Conservation (phyloP, 2,329 filamentous ascomycete genomes). For the Colletotrichum destructivum region DNA sequence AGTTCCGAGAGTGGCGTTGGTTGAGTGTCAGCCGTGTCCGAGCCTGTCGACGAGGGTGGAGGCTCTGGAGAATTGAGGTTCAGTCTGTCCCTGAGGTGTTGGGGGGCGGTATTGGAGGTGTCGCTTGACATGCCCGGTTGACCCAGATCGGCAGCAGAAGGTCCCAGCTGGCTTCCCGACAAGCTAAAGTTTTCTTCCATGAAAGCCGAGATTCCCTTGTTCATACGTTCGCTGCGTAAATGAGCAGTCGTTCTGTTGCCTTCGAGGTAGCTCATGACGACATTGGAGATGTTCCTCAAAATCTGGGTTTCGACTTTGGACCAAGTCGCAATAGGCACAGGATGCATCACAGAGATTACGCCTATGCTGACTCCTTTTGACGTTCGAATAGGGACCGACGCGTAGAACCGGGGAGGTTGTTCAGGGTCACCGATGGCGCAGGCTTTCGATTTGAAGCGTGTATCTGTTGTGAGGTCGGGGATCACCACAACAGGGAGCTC, state of each 20-base stretch:
- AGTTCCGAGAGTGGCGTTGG: not conserved
- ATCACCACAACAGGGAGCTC: slow-evolving; percentile 53
- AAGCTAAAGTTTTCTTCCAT: slow-evolving; percentile 50
- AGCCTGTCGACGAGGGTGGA: not conserved
- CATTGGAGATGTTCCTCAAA: slow-evolving; percentile 49
- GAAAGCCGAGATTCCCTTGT: slow-evolving; percentile 52
- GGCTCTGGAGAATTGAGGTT: not conserved
- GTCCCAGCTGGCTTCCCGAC: not conserved
- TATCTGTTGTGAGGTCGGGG: slow-evolving; percentile 51
- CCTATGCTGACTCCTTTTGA: slow-evolving; percentile 58
- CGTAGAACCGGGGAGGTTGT: slow-evolving; percentile 52
- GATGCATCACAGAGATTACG: slow-evolving; percentile 50
- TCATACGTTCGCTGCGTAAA: slow-evolving; percentile 52
- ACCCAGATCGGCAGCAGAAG: not conserved
- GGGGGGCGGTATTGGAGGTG: not conserved
- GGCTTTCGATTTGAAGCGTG: slow-evolving; percentile 46
- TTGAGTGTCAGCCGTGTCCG: not conserved
- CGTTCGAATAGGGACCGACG: slow-evolving; percentile 57
- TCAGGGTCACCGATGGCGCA: not conserved
- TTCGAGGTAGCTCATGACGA: slow-evolving; percentile 52
- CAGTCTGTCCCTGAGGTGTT: not conserved
- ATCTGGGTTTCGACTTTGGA: slow-evolving; percentile 45
- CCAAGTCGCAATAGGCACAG: slow-evolving; percentile 43
- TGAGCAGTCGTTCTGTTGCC: slow-evolving; percentile 45
- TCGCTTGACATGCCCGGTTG: not conserved